Evolutionary conservation across 371 early-diverging fungal genomes (phyloP).

Genomic region (Mortierella sp.): DNA sequence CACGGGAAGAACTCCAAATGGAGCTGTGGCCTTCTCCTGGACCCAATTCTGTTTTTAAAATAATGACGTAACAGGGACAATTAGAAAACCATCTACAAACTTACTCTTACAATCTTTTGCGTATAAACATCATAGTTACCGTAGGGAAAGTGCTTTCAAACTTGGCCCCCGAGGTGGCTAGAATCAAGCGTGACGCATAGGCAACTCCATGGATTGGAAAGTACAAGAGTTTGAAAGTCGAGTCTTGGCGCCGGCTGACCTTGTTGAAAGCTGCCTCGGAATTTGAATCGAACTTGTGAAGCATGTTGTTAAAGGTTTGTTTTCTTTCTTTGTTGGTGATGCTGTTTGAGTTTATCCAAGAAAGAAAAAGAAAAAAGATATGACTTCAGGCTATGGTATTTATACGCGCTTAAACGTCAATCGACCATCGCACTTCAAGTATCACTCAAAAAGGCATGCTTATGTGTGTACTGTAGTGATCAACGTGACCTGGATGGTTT

Average conservation of each 20-base stretch:
- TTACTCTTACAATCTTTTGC: too few species aligned
- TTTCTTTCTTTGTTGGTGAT: not conserved
- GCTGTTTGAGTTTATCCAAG: too few species aligned
- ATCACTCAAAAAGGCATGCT: too few species aligned
- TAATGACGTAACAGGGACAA: too few species aligned
- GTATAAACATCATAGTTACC: not conserved
- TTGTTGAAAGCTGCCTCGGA: constrained; percentile 4
- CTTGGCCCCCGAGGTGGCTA: constrained; percentile 15
- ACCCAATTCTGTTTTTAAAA: constrained; percentile 51
- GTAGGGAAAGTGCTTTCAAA: constrained; percentile 7
- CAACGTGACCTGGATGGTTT: not conserved
- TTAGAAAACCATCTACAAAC: too few species aligned
- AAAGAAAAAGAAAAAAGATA: too few species aligned
- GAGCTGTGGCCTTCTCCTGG: constrained; percentile 51
- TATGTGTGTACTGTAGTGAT: too few species aligned
- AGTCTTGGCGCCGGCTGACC: not conserved
- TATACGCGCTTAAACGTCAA: too few species aligned
- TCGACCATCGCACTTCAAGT: too few species aligned
- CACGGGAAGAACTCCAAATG: constrained; percentile 60
- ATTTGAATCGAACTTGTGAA: constrained; percentile 7
- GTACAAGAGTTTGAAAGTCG: constrained; percentile 14
- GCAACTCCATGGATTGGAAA: constrained; percentile 15
- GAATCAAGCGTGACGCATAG: not conserved
- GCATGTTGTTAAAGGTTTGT: not conserved
- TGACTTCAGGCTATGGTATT: too few species aligned